Base-by-base conservation (phyloP, 345 rosid genomes). In the Laguncularia racemosa region DNA sequence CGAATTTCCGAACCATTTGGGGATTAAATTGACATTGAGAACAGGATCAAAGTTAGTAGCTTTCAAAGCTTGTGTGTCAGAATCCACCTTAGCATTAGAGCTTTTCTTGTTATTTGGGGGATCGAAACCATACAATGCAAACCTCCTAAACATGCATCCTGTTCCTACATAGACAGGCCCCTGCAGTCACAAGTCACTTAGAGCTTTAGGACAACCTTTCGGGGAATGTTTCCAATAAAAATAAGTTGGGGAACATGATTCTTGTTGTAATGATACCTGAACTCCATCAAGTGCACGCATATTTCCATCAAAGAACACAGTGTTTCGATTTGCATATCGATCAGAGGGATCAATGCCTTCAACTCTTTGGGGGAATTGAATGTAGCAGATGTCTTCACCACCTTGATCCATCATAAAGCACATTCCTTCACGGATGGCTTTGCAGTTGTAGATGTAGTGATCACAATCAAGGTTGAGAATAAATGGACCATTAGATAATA, bases 261-360 rank as follows among this genome's bases (percentile, higher is more conserved):
- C n/a, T 33, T n/a, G 59, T 9, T 12, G 55, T 13, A 50, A 10
- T 38, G 14, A 44, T 57, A 86, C 97, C 97, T 91, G 98, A 6
- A 91, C 75, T 18, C 97, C 99, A 38, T 93, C 97, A 4, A 89
- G 91, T 28, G 96, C 99, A 65, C 89, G 93, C 97, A 93, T 93
- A 56, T 93, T 90, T 45, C 99, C 84, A 21, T 93, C 99, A n/a
- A 89, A 93, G 40, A 93, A 93, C 14, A 93, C 97, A 4, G 97
- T 89, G 71, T 93, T 93, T 60, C 84, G 81, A 69, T 89, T 93
- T 12, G 99, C 99, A 56, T 93, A 93, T 68, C 97, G 73, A 64
- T 93, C 96, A 49, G 95, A 85, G 61, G 95, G 97, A 73, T 93
- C 99, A 6, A 93, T 89, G 73, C 99, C 97, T 78, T 93, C 99